phyloP scores from a whole-genome alignment of 345 rosid species.

The Moricandia moricandioides region DNA sequence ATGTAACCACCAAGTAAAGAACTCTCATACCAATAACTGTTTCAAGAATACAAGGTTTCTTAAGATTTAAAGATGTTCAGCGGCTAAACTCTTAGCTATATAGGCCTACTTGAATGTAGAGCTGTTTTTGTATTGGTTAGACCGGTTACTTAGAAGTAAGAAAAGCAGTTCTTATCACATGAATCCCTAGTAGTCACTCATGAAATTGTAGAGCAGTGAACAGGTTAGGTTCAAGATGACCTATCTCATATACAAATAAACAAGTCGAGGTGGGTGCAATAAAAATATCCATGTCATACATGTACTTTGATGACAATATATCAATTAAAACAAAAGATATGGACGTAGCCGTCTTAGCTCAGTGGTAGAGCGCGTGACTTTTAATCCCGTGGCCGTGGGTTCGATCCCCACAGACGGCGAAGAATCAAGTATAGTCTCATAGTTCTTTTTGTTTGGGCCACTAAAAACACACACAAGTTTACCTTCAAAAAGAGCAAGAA shows the following conservation, averaged over 20 bases:
- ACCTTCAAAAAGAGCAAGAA: slow-evolving; percentile 66
- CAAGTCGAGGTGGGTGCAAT: neutral
- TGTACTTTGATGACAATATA: slow-evolving; percentile 36
- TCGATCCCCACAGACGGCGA: neutral
- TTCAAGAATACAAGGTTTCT: neutral
- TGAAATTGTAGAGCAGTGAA: neutral
- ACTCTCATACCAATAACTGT: slow-evolving; percentile 88
- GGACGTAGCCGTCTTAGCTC: neutral
- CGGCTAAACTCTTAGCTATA: neutral
- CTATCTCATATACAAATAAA: neutral
- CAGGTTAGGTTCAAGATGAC: slow-evolving; percentile 20
- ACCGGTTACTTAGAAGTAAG: neutral
- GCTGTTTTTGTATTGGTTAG: neutral
- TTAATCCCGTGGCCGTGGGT: slow-evolving; percentile 12
- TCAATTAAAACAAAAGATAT: neutral
- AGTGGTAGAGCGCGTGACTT: slow-evolving; percentile 14
- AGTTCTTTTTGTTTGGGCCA: neutral
- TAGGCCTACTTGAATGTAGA: no score
- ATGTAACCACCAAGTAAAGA: slow-evolving; percentile 88
- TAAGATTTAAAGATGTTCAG: neutral
- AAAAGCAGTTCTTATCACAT: neutral
- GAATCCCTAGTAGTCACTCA: neutral
- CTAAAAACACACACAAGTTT: neutral
- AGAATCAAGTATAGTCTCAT: neutral
- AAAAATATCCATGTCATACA: neutral